Conservation (phyloP, 352 stramenopile species). For the Phytopythium helicoides region DNA sequence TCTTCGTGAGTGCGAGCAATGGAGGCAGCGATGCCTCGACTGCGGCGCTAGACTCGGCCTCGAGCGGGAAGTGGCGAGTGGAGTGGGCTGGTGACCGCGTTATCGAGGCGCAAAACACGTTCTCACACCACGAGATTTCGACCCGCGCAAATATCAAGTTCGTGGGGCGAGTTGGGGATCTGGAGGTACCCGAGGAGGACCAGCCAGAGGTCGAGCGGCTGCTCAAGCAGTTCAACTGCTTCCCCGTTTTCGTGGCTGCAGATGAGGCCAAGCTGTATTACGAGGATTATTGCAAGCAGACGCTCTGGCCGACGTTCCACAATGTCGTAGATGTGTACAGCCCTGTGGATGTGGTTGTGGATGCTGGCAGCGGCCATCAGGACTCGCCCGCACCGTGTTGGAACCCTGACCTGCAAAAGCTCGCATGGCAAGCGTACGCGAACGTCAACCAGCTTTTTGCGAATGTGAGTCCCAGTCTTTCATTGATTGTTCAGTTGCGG, state of each 20-base stretch:
- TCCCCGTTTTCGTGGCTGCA: constrained; percentile 49
- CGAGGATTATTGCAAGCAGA: constrained; percentile 96
- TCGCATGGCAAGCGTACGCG: constrained; percentile 91
- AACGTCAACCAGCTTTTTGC: constrained; percentile 95
- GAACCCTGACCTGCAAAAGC: constrained; percentile 65
- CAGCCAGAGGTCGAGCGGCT: constrained; percentile 42
- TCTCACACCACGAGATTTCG: constrained; percentile 73
- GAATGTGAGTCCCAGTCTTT: constrained; percentile 34
- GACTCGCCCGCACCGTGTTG: constrained; percentile 38
- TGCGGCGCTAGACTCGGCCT: neutral
- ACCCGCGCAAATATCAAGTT: constrained; percentile 69
- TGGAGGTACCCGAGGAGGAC: constrained; percentile 48
- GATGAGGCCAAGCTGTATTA: constrained; percentile 71
- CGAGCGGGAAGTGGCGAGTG: constrained; percentile 35
- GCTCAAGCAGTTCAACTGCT: constrained; percentile 63
- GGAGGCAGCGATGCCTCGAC: neutral
- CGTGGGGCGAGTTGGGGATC: constrained; percentile 58
- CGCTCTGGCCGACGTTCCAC: constrained; percentile 97
- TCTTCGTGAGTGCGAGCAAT: neutral
- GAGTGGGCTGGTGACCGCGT: constrained; percentile 75
- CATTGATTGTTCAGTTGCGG: too few relatives aligned
- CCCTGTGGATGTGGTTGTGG: constrained; percentile 63
- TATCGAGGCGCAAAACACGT: constrained; percentile 70
- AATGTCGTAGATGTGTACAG: constrained; percentile 93
- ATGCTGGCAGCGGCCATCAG: constrained; percentile 4